Evolutionary conservation across 495 filamentous ascomycete species (phyloP).

Genomic region (Neurospora sp.): DNA sequence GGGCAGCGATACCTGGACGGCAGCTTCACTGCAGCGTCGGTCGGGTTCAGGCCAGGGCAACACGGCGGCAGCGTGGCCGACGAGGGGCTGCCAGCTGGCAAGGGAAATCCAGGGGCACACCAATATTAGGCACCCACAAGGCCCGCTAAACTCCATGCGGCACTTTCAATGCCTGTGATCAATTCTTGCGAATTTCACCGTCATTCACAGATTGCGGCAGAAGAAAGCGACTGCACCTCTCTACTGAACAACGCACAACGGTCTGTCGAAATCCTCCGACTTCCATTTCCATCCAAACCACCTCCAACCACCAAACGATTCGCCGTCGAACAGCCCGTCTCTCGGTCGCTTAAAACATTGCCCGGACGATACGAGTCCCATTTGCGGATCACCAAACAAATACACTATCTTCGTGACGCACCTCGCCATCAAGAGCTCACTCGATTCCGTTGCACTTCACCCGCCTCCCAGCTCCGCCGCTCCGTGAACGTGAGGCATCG

Average conservation of each 20-base stretch:
- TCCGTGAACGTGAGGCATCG: neutral
- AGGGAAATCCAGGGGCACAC: neutral
- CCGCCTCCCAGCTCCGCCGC: neutral
- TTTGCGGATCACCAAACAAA: neutral
- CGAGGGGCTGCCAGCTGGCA: conserved; percentile 21
- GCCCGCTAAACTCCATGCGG: neutral
- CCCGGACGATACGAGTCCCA: neutral
- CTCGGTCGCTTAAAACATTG: neutral
- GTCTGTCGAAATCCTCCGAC: neutral
- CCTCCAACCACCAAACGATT: neutral
- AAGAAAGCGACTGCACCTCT: neutral
- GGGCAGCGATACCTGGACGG: neutral
- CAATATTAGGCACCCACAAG: neutral
- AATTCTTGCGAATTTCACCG: neutral
- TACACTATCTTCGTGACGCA: neutral
- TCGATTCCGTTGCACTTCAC: neutral
- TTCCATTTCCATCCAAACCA: neutral
- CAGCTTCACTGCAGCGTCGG: neutral
- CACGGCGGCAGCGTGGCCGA: neutral
- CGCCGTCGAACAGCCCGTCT: neutral
- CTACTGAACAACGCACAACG: neutral
- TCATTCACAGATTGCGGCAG: neutral
- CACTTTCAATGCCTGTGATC: neutral
- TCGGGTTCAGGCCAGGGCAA: neutral
- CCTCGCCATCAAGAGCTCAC: neutral